Evolutionary conservation across 2,329 filamentous ascomycete genomes (phyloP), one percentile per base, ranked within the genome.

Genomic region (Seiridium unicorne): DNA sequence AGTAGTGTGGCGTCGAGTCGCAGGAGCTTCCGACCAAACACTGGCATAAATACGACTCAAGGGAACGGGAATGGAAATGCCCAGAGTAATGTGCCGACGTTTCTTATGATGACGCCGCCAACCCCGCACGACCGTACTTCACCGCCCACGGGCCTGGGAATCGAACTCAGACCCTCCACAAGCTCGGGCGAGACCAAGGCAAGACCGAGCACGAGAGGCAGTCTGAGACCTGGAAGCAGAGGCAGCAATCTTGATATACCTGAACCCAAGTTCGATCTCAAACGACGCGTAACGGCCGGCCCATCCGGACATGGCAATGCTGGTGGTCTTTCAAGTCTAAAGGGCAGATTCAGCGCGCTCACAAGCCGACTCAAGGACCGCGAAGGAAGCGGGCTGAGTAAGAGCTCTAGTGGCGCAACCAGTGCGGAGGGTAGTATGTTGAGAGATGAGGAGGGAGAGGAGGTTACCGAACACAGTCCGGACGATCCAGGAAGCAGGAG

Each of bases 1-100:
- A 84, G 83, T 57, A 86, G 83, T 66, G 70, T 82, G 13, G 78
- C 81, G 1, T 77, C 75, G 8, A 82, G 78, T 62, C 72, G 74
- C 35, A 75, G 73, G 31, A 84, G 82, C 0, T 74, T 77, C 61
- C 70, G 69, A 74, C 64, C 60, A 51, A 63, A 40, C 44, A 60
- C 46, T 58, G 62, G 55, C 40, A 58, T 44, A 59, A 62, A 59
- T 60, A 60, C 40, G 56, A 53, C 47, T 36, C 32, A 40, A 36
- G 70, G 68, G 7, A 68, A 72, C 9, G 68, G 62, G 49, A 61
- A 51, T 9, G 67, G 63, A 9, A 65, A 64, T 5, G 64, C 69
- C 10, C 65, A 68, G 34, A 66, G 78, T 2, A 10, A 54, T 6
- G 63, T 71, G 10, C 69, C 73, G 0, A 66, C 65, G 9, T 74